A percentile compares a stretch with the other conserved stretches of the same genome.
Evolutionary conservation across 768 basidiomycete species (phyloP).

Genomic region (Rhizopogon vesiculosus): DNA sequence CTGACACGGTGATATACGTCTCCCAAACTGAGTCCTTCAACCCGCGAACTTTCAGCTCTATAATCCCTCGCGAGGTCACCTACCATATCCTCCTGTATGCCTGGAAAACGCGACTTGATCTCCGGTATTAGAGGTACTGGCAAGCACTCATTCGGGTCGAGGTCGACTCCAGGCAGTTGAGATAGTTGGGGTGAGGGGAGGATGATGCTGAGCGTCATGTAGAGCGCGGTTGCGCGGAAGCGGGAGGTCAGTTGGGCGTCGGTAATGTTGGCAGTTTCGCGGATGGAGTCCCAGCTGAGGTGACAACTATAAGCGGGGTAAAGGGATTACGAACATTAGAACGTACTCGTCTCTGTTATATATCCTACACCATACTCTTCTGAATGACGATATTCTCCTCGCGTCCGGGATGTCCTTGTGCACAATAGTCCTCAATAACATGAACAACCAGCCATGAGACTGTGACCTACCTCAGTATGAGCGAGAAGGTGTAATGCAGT

Average conservation of each 20-base stretch:
- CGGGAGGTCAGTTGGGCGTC: constrained; percentile 72
- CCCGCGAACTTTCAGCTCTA: constrained; percentile 50
- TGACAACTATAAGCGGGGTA: not conserved
- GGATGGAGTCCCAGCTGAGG: constrained; percentile 71
- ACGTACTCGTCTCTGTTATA: constrained; percentile 87
- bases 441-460: not conserved
- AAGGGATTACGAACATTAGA: not conserved
- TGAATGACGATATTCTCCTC: constrained; percentile 63
- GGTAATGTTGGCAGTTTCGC: constrained; percentile 67
- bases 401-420: constrained; percentile 66
- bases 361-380: constrained; percentile 82
- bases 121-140: constrained; percentile 54
- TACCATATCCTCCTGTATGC: constrained; percentile 62
- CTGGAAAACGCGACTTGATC: constrained; percentile 69
- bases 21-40: constrained; percentile 51
- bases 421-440: not conserved
- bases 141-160: constrained; percentile 55
- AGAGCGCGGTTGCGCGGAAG: constrained; percentile 73
- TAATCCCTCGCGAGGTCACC: constrained; percentile 58
- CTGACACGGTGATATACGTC: constrained; percentile 59
- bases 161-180: constrained; percentile 44
- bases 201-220: constrained; percentile 53
- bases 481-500: constrained; percentile 64
- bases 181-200: constrained; percentile 31
- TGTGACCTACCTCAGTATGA: constrained; percentile 42